These are phyloP conservation scores for Chlorella sp. DNA, from an alignment of 139 green algal genomes.

Conservation along the genomic window DNA sequence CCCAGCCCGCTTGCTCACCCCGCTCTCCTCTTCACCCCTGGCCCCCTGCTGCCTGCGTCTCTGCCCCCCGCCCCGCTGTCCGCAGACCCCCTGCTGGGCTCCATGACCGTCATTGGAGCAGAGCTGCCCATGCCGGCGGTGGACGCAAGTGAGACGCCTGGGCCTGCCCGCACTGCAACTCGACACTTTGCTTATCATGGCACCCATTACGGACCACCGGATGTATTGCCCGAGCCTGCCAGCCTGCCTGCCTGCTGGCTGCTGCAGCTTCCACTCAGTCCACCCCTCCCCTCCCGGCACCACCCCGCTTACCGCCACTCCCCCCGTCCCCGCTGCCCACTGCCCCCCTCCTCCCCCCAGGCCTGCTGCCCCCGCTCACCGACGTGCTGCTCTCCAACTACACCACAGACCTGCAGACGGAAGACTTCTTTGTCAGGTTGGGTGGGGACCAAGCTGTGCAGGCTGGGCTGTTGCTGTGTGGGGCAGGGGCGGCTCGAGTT, in stretches of 20 bases:
- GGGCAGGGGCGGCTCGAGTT: no score
- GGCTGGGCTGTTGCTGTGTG: no score
- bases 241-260: background rate
- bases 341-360: background rate
- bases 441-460: background rate
- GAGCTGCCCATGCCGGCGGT: slow-evolving; percentile 22
- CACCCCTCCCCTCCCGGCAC: background rate
- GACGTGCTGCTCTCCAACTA: slow-evolving; percentile 10
- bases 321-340: background rate
- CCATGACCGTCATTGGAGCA: background rate
- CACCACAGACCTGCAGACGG: background rate
- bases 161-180: no score
- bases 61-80: background rate
- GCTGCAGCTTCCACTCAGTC: background rate
- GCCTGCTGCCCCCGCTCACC: slow-evolving; percentile 7
- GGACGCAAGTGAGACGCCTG: background rate
- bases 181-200: background rate
- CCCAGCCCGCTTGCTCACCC: background rate
- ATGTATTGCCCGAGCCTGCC: background rate
- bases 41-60: background rate
- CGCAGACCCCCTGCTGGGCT: background rate
- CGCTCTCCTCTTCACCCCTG: no score
- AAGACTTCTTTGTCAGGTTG: slow-evolving; percentile 17
- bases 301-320: background rate
- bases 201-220: no score